Evolutionary conservation across 768 basidiomycete species (phyloP), one percentile per base, ranked within the genome.

Genomic region (Rhodotorula taiwanensis): DNA sequence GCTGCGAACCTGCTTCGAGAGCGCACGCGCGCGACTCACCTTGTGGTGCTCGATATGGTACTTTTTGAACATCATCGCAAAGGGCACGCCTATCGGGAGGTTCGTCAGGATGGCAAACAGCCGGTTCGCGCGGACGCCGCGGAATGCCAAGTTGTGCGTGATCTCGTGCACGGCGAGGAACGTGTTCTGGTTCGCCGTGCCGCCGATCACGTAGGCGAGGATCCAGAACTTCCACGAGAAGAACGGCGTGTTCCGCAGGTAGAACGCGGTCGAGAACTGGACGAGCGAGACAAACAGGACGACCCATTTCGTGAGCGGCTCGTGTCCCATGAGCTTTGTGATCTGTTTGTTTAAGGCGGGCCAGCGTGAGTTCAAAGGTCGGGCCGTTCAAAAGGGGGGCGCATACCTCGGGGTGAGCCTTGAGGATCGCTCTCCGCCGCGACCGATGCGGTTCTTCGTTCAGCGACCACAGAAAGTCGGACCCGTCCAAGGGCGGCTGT

Each of bases 101-200:
- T 99, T 98, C 2, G 91, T 88, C 56, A 92, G 84, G 64, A 98
- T 84, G 10, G 95, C 91, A 27, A 97, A 78, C 30, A 85, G 75
- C 72, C 93, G 91, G 78, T 98, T 99, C 13, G 85, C 83, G 54
- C 78, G 79, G 50, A 98, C 82, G 28, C 86, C 81, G 65, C 81
- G 82, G 79, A 97, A 98, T 3, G 91, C 95, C 31, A 99, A 81
- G 75, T 97, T 98, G 76, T 99, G 95, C 4, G 93, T 95, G 65
- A 99, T 95, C 74, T 99, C 95, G 74, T 99, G 95, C 57, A 99
- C 95, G 47, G 95, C 91, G 52, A 99, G 83, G 77, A 99, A 99
- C 43, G 94, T 81, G 75, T 98, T 99, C 75, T 99, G 95, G 77
- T 98, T 99, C 13, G 87, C 86, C 1, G 94, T 97, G 5, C 91